Evolutionary conservation across 805 yeast genomes (phyloP), one percentile per base, ranked within the genome.

Genomic region (Ogataea methylovora): DNA sequence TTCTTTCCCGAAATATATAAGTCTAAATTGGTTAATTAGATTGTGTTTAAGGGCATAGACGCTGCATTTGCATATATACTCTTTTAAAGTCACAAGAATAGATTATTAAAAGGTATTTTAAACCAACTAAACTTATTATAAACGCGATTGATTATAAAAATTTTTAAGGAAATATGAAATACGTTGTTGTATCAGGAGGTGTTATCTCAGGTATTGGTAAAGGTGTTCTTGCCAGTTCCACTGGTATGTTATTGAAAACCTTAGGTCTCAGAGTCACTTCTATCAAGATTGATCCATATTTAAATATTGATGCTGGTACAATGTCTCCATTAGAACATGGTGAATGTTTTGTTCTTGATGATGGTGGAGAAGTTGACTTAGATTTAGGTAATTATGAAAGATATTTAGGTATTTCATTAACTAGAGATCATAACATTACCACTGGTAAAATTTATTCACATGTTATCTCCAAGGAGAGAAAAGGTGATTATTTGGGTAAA

Each of bases 321-420:
- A 92, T 92, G 99, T 85, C 96, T 27, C 99, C 99, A 16, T 69
- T 92, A 56, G 99, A 92, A 63, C 99, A 92, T 58, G 98, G 99
- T 50, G 99, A 92, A 63, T 95, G 95, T 58, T 92, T 92, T 58
- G 97, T 92, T 34, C 71, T 92, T 54, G 84, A 90, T 60, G 99
- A 92, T 58, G 99, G 99, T 60, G 99, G 98, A 51, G 99, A 92
- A 65, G 95, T 90, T 30, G 99, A 92, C 65, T 74, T 92, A 56
- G 99, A 92, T 66, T 70, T 92, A 48, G 99, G 99, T 58, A 92
- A 92, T 66, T 92, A 92, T 62, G 99, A 92, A 69, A 79, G 99
- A 56, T 92, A 92, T 65, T 71, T 92, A 48, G 88, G 88, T 60
- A 84, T 90, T 49, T 87, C 97, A 27, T 73, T 92, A 56, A 90